A percentile compares a stretch with the other conserved stretches of the same genome.
Evolutionary conservation across 2,329 filamentous ascomycete genomes (phyloP).

Genomic region (Leptographium flavum): DNA sequence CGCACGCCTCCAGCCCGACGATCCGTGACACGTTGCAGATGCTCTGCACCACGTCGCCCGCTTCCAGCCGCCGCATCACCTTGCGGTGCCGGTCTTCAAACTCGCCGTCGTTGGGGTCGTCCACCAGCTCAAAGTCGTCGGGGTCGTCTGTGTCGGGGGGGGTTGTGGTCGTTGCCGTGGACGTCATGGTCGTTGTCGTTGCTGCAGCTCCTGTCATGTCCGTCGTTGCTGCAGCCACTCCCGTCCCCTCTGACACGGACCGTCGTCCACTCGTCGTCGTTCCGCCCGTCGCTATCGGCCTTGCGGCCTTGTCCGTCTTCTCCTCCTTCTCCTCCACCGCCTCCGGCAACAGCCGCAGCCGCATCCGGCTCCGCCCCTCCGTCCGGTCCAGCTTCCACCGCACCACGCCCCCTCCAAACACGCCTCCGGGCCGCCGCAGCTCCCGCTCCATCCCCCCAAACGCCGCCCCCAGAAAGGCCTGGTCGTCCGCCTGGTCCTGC

Average conservation of each 20-base stretch:
- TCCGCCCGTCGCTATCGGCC: slow-evolving; percentile 46
- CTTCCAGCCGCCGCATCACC: slow-evolving; percentile 85
- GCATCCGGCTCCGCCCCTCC: slow-evolving; percentile 90
- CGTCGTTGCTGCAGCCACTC: too few species aligned
- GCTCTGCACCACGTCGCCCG: slow-evolving; percentile 80
- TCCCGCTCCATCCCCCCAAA: slow-evolving; percentile 70
- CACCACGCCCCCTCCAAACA: slow-evolving; percentile 40
- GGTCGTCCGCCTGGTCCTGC: slow-evolving; percentile 89
- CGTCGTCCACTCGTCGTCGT: slow-evolving; percentile 95
- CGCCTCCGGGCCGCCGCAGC: slow-evolving; percentile 62
- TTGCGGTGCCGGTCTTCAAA: slow-evolving; percentile 98
- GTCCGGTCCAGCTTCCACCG: slow-evolving; percentile 95
- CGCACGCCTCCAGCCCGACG: slow-evolving; percentile 81
- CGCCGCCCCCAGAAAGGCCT: slow-evolving; percentile 58
- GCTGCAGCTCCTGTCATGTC: neutral
- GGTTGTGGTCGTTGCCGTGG: too few species aligned
- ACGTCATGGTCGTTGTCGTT: too few species aligned
- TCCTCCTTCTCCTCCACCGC: slow-evolving; percentile 21
- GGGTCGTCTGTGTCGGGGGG: slow-evolving; percentile 44
- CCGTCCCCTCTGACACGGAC: too few species aligned
- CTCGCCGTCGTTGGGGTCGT: slow-evolving; percentile 70
- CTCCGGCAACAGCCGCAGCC: slow-evolving; percentile 73
- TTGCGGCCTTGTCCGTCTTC: neutral
- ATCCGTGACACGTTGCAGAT: slow-evolving; percentile 94
- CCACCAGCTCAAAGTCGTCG: slow-evolving; percentile 91